A percentile compares a stretch with the other conserved stretches of the same genome.
phyloP scores from a whole-genome alignment of 306 rosid genomes.

The Malus asiatica region DNA sequence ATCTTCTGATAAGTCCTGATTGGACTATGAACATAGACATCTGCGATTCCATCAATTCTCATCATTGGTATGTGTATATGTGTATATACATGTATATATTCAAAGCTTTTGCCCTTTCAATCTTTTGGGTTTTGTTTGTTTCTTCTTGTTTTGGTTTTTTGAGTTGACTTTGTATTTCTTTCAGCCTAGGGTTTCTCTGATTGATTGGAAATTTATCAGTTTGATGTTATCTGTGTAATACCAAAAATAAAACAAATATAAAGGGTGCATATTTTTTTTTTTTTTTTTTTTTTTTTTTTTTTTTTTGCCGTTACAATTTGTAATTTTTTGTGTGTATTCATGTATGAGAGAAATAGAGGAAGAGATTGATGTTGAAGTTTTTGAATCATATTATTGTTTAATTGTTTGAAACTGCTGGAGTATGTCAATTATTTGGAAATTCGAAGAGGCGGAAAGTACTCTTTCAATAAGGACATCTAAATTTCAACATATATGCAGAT shows the following conservation, averaged over 20 bases:
- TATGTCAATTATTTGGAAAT: not conserved
- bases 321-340: not conserved
- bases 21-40: slow-evolving; percentile 99
- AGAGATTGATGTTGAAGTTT: not conserved
- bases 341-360: not conserved
- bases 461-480: not conserved
- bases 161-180: slow-evolving; percentile 20
- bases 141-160: not conserved
- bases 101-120: slow-evolving; percentile 19
- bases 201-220: not conserved
- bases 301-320: not conserved
- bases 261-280: not conserved
- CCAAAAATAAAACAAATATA: not conserved
- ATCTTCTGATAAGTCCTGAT: slow-evolving; percentile 94
- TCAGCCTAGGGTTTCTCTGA: slow-evolving; percentile 16
- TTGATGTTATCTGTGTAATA: not conserved
- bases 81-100: not conserved
- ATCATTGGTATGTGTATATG: slow-evolving; percentile 50
- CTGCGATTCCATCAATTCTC: slow-evolving; percentile 92
- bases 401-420: not conserved
- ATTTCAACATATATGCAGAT: not conserved
- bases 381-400: not conserved
- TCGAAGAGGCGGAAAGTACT: not conserved
- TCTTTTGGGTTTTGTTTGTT: not conserved
- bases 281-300: not conserved